These are phyloP conservation scores for Ophiostoma piceae DNA, from an alignment of 2,329 filamentous ascomycete genomes.

Conservation along the genomic window DNA sequence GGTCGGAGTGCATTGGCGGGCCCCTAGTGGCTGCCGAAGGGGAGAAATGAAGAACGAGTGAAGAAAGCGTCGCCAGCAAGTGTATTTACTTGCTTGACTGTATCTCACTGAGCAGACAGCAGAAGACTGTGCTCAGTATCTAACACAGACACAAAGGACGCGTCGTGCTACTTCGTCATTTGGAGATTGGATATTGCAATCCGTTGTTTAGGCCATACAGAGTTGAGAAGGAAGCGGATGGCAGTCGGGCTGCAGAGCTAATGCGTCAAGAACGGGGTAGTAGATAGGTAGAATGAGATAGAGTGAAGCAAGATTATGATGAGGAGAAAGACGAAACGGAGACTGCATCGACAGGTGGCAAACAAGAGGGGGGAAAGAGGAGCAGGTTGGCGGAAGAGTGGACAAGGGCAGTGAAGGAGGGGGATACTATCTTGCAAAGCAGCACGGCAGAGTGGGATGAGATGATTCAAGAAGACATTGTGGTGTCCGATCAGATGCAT, in stretches of 20 bases:
- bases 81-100: neutral
- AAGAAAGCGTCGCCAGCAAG: neutral
- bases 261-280: neutral
- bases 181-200: conserved; percentile 22
- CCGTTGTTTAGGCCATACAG: conserved; percentile 16
- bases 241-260: conserved; percentile 7
- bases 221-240: conserved; percentile 12
- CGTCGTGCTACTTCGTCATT: conserved; percentile 17
- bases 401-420: neutral
- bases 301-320: neutral
- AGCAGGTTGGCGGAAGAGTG: neutral
- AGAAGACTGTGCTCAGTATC: too few species aligned
- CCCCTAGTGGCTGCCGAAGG: neutral
- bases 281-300: neutral
- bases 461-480: neutral
- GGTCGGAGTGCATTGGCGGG: conserved; percentile 20
- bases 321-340: neutral
- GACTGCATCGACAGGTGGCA: neutral
- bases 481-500: neutral
- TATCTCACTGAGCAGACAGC: neutral
- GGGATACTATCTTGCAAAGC: neutral
- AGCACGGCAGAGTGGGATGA: neutral
- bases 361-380: neutral
- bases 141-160: too few species aligned
- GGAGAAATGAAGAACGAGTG: neutral